Conservation (phyloP, 2,329 filamentous ascomycete genomes). For the Myriosclerotinia duriaeana region DNA sequence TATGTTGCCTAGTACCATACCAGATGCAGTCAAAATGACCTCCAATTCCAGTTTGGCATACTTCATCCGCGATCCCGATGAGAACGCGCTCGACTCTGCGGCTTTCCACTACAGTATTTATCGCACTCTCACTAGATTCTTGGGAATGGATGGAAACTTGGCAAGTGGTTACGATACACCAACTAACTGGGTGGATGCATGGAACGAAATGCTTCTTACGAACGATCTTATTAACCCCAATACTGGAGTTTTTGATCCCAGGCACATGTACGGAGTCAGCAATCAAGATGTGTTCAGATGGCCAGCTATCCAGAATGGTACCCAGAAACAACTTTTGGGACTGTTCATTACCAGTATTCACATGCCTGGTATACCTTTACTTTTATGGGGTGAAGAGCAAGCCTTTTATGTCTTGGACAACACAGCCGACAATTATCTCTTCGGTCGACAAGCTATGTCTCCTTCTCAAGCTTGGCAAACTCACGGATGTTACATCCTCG, state of each 20-base stretch:
- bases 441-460: constrained; percentile 62
- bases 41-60: constrained; percentile 45
- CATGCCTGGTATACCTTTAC: constrained; percentile 59
- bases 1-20: constrained; percentile 50
- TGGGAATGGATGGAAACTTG: constrained; percentile 57
- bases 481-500: constrained; percentile 62
- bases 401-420: constrained; percentile 63
- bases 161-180: constrained; percentile 54
- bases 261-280: constrained; percentile 63
- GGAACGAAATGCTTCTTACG: constrained; percentile 56
- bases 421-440: constrained; percentile 64
- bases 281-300: constrained; percentile 67
- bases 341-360: constrained; percentile 59
- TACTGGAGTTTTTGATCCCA: constrained; percentile 60
- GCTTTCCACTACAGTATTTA: constrained; percentile 67
- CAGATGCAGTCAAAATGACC: constrained; percentile 50
- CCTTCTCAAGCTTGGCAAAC: constrained; percentile 61
- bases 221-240: constrained; percentile 62
- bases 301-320: constrained; percentile 58
- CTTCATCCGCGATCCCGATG: constrained; percentile 53
- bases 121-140: constrained; percentile 58
- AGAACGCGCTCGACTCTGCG: constrained; percentile 56
- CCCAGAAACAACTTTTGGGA: constrained; percentile 56
- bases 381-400: constrained; percentile 66
- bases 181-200: constrained; percentile 52